Conservation (phyloP, 2,329 filamentous ascomycete species). For the Trichoderma asperellum region DNA sequence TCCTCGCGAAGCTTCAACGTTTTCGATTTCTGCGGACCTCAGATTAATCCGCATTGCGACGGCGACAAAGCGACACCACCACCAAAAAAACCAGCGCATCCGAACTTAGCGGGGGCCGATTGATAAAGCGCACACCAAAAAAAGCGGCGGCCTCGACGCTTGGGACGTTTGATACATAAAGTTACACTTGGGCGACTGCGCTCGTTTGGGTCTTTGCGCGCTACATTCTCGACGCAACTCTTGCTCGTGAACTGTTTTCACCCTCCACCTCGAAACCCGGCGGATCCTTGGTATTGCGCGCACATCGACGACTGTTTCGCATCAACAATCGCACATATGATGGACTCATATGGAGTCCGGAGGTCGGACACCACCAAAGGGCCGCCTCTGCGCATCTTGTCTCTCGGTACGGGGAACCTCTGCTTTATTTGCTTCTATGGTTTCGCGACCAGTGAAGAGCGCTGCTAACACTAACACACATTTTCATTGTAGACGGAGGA, state of each 20-base stretch:
- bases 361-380: slow-evolving; percentile 96
- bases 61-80: background rate
- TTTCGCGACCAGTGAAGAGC: background rate
- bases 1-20: background rate
- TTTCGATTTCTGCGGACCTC: background rate
- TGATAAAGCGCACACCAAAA: background rate
- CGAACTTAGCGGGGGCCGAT: slow-evolving; percentile 1
- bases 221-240: background rate
- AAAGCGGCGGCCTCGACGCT: background rate
- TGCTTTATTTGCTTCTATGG: slow-evolving; percentile 35
- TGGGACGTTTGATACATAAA: background rate
- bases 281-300: background rate
- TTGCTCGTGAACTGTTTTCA: background rate
- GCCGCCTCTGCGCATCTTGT: slow-evolving; percentile 87
- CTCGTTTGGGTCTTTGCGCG: background rate
- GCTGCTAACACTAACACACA: background rate
- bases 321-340: slow-evolving; percentile 34
- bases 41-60: slow-evolving; percentile 8
- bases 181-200: background rate
- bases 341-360: slow-evolving; percentile 64
- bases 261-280: background rate
- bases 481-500: slow-evolving; percentile 72
- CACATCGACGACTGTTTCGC: background rate
- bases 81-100: background rate
- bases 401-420: slow-evolving; percentile 68